Base-by-base conservation (phyloP, 306 rosid species). In the Malus fusca region DNA sequence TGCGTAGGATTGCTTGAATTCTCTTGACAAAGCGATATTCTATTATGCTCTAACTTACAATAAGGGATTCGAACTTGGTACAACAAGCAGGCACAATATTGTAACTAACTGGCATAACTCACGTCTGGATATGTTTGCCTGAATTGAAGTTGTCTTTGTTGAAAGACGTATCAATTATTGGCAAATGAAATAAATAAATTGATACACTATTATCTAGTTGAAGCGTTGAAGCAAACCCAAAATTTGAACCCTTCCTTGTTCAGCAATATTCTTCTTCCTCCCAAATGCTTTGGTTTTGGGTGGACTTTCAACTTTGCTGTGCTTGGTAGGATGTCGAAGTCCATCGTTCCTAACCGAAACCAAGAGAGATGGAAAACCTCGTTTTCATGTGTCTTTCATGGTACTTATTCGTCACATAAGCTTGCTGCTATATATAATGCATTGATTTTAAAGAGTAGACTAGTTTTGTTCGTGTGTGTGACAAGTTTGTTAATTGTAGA, bases 401-500 rank as follows among this genome's bases (percentile, higher is more conserved):
- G 53, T 15, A 14, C 53, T 48, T 48, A 48, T 48, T 48, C 19
- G 2, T 48, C 53, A 48, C 53, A 42, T 42, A 42, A 8, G 12
- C 44, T 42, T 42, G 44, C 44, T 9, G 12, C 12, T 42, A 10
- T 0, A 42, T 42, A 42, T 9, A 42, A 10, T 9, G 44, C 44
- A 42, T 42, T 42, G 44, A 9, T 42, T 9, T 42, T 42, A 42
- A 12, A 42, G 44, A 10, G 44, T 42, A 42, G 3, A 42, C 12
- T 42, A 42, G 11, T 42, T 40, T 8, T 42, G 13, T n/a, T 56
- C 15, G 55, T n/a, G 61, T 3, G 26, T 9, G 13, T 6, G 13
- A 21, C 6, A 11, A 40, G 23, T 14, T 8, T 42, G 8, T 73
- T 63, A 81, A 28, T 77, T 46, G 83, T 77, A 87, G 61, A 93